Evolutionary conservation across 2,329 filamentous ascomycete genomes (phyloP).

Genomic region (Fusarium falciforme): DNA sequence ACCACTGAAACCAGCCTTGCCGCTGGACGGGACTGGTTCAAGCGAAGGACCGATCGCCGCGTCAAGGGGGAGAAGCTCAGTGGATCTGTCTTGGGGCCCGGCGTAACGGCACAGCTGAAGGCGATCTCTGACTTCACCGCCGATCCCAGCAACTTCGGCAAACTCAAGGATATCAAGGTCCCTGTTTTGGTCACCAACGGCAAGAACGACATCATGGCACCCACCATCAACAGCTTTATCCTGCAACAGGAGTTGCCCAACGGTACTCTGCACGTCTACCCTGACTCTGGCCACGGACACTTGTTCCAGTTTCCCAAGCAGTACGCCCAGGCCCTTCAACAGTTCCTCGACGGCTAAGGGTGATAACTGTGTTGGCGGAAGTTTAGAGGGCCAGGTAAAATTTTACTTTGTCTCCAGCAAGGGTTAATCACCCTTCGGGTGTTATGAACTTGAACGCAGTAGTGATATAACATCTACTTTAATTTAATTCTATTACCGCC

Average conservation of each 20-base stretch:
- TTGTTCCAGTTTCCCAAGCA: not conserved
- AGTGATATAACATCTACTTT: too few relatives aligned
- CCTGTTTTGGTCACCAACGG: not conserved
- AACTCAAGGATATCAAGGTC: not conserved
- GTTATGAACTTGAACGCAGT: too few relatives aligned
- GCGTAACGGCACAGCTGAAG: too few relatives aligned
- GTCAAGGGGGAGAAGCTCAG: not conserved
- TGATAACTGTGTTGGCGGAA: too few relatives aligned
- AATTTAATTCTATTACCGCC: too few relatives aligned
- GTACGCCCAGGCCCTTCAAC: not conserved
- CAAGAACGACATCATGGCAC: not conserved
- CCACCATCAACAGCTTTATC: not conserved
- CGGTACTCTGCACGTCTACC: not conserved
- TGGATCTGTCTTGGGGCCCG: too few relatives aligned
- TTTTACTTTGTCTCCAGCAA: too few relatives aligned
- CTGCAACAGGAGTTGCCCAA: not conserved
- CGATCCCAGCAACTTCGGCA: not conserved
- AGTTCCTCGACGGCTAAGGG: not conserved
- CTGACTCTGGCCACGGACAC: not conserved
- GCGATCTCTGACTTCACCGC: too few relatives aligned
- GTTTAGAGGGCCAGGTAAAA: too few relatives aligned
- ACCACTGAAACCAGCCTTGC: not conserved
- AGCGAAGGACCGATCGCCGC: not conserved
- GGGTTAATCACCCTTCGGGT: too few relatives aligned
- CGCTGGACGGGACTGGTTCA: not conserved